Evolutionary conservation across 2,329 filamentous ascomycete genomes (phyloP), one percentile per base, ranked within the genome.

Genomic region (Diaporthe amygdali): DNA sequence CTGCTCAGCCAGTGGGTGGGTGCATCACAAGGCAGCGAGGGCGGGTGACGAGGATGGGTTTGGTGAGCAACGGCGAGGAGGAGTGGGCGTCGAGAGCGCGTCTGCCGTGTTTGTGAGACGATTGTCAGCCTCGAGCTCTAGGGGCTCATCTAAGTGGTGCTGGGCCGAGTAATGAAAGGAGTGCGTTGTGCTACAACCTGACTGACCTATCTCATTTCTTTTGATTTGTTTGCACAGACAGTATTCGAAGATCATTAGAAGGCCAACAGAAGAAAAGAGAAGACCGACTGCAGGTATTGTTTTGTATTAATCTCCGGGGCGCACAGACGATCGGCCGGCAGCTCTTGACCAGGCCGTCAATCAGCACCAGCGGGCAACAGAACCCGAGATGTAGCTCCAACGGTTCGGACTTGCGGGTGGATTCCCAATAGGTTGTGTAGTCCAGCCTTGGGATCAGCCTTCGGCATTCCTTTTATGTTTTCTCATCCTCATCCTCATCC

Each of bases 241-340:
- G 41, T 5, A 63, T 7, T 27, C 37, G 30, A 47, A 64, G 41
- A 2, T 39, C 56, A 37, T 30, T 64, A 10, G 59, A 64, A 64
- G 59, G 30, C 44, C 59, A 25, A 44, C 59, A 64, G 59, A 64
- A 64, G 30, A 27, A 27, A 49, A 64, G 30, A 49, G 59, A 64
- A 44, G 59, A n/a, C 49, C 59, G 27, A 37, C 30, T 47, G 59
- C 59, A 22, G 27, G 44, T 27, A n/a, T n/a, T n/a, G n/a, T 17
- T 41, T 37, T 61, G 56, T n/a, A 64, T 64, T 64, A 64, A 64
- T 64, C 44, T 64, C 59, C 59, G 59, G 59, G 20, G 22, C 25
- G 44, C 44, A 49, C 59, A 64, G 59, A 64, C 41, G 44, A 64
- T 49, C 44, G n/a, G 30, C 30, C 27, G 59, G 59, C 41, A 34